phyloP scores from a whole-genome alignment of 1,284 basidiomycete species.

The Athelia psychrophila region DNA sequence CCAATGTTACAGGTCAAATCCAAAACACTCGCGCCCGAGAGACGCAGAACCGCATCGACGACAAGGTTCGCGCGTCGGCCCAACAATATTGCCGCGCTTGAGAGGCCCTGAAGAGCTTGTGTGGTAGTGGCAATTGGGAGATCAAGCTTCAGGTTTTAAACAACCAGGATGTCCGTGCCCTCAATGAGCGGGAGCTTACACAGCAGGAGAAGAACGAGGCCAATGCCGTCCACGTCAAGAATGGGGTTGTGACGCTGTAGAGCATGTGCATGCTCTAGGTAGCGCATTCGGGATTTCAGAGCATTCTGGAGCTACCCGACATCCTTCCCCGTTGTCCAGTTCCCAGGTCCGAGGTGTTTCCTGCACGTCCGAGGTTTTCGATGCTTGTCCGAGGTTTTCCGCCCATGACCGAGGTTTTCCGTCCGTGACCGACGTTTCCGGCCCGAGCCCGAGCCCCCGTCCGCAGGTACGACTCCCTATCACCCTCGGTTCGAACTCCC shows the following conservation, averaged over 20 bases:
- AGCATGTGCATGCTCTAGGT: too few species aligned
- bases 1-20: slow-evolving; percentile 1
- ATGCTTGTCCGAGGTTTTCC: too few species aligned
- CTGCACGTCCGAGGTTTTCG: too few species aligned
- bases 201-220: background rate
- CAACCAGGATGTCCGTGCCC: background rate
- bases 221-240: background rate
- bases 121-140: background rate
- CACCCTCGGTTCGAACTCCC: too few species aligned
- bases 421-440: too few species aligned
- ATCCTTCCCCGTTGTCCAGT: too few species aligned
- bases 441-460: too few species aligned
- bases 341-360: too few species aligned
- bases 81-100: background rate
- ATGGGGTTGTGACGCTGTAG: background rate
- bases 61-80: background rate
- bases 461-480: too few species aligned
- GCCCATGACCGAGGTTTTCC: too few species aligned
- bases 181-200: background rate
- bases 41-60: slow-evolving; percentile 1
- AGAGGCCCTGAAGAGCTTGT: background rate
- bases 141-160: background rate
- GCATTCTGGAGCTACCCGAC: too few species aligned
- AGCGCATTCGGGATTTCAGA: too few species aligned
- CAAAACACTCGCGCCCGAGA: slow-evolving; percentile 1